A percentile compares a stretch with the other conserved stretches of the same genome.
phyloP scores from a whole-genome alignment of 208 protist species.

The Crithidia sp. region DNA sequence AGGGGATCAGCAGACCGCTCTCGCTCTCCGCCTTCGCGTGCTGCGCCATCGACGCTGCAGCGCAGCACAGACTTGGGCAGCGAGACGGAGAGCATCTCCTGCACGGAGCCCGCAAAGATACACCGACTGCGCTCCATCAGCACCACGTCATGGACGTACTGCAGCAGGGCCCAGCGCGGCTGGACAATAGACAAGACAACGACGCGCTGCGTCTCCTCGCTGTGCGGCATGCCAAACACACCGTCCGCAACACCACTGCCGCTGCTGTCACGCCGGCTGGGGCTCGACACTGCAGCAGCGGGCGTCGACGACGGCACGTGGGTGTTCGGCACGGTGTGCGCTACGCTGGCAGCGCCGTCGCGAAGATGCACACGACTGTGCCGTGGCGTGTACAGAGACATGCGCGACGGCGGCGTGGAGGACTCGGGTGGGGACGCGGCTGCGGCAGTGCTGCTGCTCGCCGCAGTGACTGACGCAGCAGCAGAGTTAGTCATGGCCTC shows the following conservation, averaged over 20 bases:
- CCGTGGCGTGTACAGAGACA: slow-evolving; percentile 28
- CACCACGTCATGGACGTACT: slow-evolving; percentile 69
- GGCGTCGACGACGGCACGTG: neutral
- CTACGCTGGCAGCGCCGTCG: neutral
- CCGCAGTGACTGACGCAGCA: neutral
- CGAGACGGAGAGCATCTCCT: slow-evolving; percentile 40
- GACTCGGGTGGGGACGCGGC: slow-evolving; percentile 2
- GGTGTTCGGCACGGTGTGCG: neutral
- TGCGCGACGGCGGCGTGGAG: neutral
- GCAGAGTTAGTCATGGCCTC: slow-evolving; percentile 25
- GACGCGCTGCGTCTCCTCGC: slow-evolving; percentile 30
- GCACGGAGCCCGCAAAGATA: slow-evolving; percentile 49
- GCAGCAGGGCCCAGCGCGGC: slow-evolving; percentile 67
- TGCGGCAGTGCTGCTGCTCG: neutral
- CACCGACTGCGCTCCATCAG: slow-evolving; percentile 47
- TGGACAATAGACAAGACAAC: slow-evolving; percentile 57
- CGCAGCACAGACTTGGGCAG: slow-evolving; percentile 21
- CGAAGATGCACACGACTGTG: slow-evolving; percentile 12
- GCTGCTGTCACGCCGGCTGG: neutral
- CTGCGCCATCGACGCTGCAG: too few species aligned
- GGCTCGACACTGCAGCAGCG: neutral
- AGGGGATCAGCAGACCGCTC: neutral
- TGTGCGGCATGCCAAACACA: neutral
- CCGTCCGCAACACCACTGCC: neutral
- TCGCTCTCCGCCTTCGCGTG: neutral